Conservation (phyloP, 352 stramenopile species). For the Plasmopara muralis region DNA sequence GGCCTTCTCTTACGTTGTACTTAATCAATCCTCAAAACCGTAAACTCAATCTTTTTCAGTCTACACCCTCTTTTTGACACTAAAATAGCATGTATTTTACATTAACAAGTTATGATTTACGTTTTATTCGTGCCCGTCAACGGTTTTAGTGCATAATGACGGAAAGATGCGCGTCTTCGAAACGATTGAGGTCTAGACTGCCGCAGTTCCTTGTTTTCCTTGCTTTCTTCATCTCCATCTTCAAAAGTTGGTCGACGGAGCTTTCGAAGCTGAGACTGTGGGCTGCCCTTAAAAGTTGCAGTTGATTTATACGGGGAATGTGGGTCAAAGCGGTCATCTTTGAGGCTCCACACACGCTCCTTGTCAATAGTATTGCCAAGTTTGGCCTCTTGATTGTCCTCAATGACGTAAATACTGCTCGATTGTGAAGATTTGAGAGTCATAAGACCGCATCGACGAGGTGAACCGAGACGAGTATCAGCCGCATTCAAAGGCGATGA, state of each 20-base stretch:
- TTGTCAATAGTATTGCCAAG: no score
- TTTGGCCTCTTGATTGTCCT: conserved; percentile 1
- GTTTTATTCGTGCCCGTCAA: conserved; percentile 6
- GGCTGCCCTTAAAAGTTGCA: conserved; percentile 13
- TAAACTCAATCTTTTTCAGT: no score
- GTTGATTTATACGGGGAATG: conserved; percentile 24
- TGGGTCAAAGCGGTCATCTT: conserved; percentile 18
- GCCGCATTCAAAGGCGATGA: conserved; percentile 13
- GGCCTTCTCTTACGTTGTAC: no score
- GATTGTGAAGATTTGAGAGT: conserved; percentile 10
- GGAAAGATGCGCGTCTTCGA: conserved; percentile 17
- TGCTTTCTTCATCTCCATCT: conserved; percentile 5
- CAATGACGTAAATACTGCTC: conserved; percentile 11
- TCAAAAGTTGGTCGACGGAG: conserved; percentile 13
- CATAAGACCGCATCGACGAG: conserved; percentile 8
- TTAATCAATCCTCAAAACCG: no score
- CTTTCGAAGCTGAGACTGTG: neutral
- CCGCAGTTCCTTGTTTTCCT: conserved; percentile 1
- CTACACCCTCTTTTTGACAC: no score
- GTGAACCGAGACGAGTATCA: conserved; percentile 15
- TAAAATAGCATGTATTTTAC: no score
- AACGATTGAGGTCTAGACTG: conserved; percentile 12
- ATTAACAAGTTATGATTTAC: neutral
- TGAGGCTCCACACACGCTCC: neutral
- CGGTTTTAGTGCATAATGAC: conserved; percentile 12